Base-by-base conservation (phyloP, 2,329 filamentous ascomycete genomes). In the Acephala macrosclerotiorum region DNA sequence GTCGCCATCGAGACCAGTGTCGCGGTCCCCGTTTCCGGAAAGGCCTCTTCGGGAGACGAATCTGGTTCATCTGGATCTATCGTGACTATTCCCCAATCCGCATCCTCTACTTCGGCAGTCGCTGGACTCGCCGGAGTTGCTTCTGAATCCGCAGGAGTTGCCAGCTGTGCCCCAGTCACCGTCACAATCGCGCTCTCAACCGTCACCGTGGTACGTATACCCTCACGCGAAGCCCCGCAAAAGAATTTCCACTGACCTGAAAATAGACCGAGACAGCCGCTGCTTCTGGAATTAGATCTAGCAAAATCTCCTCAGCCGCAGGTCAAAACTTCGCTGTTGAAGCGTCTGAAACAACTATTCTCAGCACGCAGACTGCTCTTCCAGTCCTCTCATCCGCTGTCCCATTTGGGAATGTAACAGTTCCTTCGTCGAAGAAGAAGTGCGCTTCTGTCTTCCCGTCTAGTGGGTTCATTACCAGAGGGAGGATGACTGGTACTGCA, bases 331-430 rank as follows among this genome's bases (percentile, higher is more conserved):
- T 42, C 38, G 38, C 12, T 16, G 38, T 12, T 42, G 38, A 5
- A 6, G 38, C 38, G 18, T 42, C 38, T 6, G 38, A 14, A 42
- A 42, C 38, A 42, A 42, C 5, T 12, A 42, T n/a, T 42, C 38
- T 42, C 38, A 42, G 5, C 4, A 6, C 38, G 3, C 3, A 4
- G 18, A 42, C 38, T 16, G 38, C 38, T 3, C 38, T 42, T 42
- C 38, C 38, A n/a, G 38, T 42, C 38, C 38, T 42, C 38, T 42
- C 38, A 42, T 42, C 38, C 38, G 38, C 38, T 42, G 38, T 42
- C 12, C 38, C 38, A 5, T 42, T 42, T 12, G 38, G 38, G 38
- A 42, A 42, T n/a, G 38, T 4, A 42, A 42, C 38, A 6, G 38
- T 42, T 4, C 12, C 38, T 42, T 42, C 38, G 5, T 42, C 38